phyloP scores from a whole-genome alignment of 2,329 filamentous ascomycete species.

The Fusarium ramigenum region DNA sequence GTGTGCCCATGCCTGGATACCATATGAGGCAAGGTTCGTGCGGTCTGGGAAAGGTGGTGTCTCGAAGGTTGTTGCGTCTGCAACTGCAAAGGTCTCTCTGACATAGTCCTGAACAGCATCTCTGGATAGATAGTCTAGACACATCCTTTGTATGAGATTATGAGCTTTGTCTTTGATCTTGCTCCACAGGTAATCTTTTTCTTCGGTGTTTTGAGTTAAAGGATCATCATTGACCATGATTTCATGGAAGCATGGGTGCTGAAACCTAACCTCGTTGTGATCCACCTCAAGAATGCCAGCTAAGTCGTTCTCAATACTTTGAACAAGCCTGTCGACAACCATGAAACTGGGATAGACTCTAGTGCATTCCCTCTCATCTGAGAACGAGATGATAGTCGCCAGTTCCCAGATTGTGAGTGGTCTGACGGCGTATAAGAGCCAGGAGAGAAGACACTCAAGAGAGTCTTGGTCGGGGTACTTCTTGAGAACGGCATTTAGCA shows the following conservation, averaged over 20 bases:
- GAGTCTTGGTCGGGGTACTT: not conserved
- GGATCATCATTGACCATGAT: not conserved
- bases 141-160: not conserved
- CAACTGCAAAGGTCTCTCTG: not conserved
- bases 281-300: not conserved
- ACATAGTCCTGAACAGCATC: not conserved
- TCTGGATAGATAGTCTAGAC: not conserved
- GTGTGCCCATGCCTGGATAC: conserved; percentile 7
- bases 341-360: not conserved
- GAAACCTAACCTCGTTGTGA: conserved; percentile 1
- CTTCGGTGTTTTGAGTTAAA: fast-evolving
- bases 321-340: not conserved
- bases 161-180: not conserved
- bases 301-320: not conserved
- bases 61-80: not conserved
- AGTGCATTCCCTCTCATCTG: fast-evolving
- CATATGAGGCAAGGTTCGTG: not conserved
- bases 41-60: not conserved
- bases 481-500: not conserved
- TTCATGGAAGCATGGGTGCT: not conserved
- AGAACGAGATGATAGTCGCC: not conserved
- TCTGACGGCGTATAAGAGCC: conserved; percentile 5
- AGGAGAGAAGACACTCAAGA: not conserved
- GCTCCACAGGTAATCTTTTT: not conserved
- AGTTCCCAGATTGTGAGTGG: conserved; percentile 9